Evolutionary conservation across 2,329 filamentous ascomycete genomes (phyloP).

Genomic region (Graphilbum ipis-grandicollis): DNA sequence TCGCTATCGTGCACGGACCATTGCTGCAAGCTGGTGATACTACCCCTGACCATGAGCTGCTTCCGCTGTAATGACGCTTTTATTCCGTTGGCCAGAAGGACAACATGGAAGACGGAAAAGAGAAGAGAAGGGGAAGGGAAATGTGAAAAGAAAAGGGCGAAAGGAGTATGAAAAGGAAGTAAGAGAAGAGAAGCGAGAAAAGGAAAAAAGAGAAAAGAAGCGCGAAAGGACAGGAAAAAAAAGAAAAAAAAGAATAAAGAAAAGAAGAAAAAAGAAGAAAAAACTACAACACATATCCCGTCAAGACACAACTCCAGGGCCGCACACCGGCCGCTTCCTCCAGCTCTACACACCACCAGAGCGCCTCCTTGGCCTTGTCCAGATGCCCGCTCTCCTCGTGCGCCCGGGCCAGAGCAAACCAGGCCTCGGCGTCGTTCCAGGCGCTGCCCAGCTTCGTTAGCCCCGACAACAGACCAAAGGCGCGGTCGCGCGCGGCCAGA

Average conservation of each 20-base stretch:
- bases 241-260: neutral
- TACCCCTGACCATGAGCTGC: neutral
- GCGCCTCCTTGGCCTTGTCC: conserved; percentile 76
- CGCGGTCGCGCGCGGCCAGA: conserved; percentile 77
- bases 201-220: neutral
- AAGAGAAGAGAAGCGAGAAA: neutral
- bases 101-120: too few relatives aligned
- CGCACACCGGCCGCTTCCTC: conserved; percentile 72
- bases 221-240: neutral
- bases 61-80: neutral
- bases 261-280: neutral
- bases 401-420: conserved; percentile 73
- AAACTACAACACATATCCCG: conserved; percentile 42
- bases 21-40: too few relatives aligned
- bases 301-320: conserved; percentile 55
- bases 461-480: conserved; percentile 64
- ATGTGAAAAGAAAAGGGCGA: neutral
- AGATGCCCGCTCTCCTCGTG: conserved; percentile 75
- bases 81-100: too few relatives aligned
- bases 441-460: conserved; percentile 72
- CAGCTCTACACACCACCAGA: conserved; percentile 96
- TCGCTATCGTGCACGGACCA: neutral
- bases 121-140: too few relatives aligned
- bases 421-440: conserved; percentile 88
- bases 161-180: too few relatives aligned